Evolutionary conservation across 768 basidiomycete species (phyloP).

Genomic region (Serendipita sp.): DNA sequence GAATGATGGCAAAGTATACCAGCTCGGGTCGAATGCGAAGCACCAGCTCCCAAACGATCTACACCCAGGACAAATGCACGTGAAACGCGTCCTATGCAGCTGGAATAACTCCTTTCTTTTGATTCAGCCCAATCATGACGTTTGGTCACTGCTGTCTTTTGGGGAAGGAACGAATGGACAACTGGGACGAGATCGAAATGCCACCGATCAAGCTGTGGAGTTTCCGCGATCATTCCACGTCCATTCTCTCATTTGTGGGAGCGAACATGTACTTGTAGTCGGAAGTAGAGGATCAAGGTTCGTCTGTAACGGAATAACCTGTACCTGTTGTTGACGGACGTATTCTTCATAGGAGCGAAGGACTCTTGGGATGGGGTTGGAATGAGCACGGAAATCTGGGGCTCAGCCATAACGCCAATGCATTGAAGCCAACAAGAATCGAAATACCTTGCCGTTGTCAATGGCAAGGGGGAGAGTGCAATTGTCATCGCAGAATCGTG

Average conservation of each 20-base stretch:
- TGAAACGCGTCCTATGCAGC: constrained; percentile 35
- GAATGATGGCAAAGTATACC: constrained; percentile 30
- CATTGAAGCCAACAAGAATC: constrained; percentile 32
- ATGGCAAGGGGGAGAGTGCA: constrained; percentile 6
- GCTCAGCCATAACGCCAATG: constrained; percentile 41
- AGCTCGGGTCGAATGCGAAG: constrained; percentile 58
- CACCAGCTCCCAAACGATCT: constrained; percentile 32
- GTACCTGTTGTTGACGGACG: not conserved
- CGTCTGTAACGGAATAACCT: not conserved
- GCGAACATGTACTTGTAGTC: constrained; percentile 59
- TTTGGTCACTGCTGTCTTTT: constrained; percentile 27
- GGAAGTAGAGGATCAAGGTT: not conserved
- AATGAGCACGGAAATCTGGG: constrained; percentile 96
- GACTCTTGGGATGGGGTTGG: constrained; percentile 90
- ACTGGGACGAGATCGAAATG: constrained; percentile 31
- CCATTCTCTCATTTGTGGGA: constrained; percentile 47
- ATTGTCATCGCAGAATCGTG: constrained; percentile 9
- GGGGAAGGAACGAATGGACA: constrained; percentile 48
- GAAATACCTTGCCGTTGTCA: constrained; percentile 28
- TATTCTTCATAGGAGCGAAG: constrained; percentile 14
- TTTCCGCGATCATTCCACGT: not conserved
- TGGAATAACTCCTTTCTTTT: constrained; percentile 64
- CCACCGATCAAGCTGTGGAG: constrained; percentile 2
- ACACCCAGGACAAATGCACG: not conserved
- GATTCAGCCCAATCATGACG: not conserved